Base-by-base conservation (phyloP, 2,329 filamentous ascomycete species). In the Aspergillus ustus region DNA sequence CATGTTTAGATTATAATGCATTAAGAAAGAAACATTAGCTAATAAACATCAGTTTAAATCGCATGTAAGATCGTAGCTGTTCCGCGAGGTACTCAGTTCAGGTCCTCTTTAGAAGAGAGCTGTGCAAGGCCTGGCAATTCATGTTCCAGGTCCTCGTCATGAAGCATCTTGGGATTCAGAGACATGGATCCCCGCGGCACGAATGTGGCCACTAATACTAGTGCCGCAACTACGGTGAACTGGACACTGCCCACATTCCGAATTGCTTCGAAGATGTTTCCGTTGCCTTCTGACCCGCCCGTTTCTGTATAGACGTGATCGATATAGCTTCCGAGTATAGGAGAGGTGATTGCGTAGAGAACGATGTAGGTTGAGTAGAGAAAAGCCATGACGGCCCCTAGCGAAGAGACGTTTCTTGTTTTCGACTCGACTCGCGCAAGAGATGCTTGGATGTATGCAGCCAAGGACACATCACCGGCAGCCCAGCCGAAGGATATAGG, bases 401-500 rank as follows among this genome's bases (percentile, higher is more conserved):
- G 54, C 5, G 64, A 52, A 22, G 64, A 66, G 22, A 66, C 59
- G 17, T 64, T 64, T 19, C 29, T 51, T 3, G 59, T 58, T 51
- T 50, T 66, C 17, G 62, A 62, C 43, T 66, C 62, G 28, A 66
- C 59, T 15, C 64, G 53, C 11, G 64, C 57, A 11, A 66, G 57
- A 13, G 64, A 48, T 7, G 61, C 64, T 57, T 66, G 64, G 31
- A 64, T 64, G 20, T 66, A 64, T 4, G 64, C 64, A 8, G 64
- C 64, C n/a, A 66, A 50, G 3, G 64, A 66, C 17, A 64, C 64
- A 43, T 66, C 64, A 8, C 61, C 64, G 11, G 62, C 64, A 1
- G 62, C 64, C 64, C 64, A 66, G 19, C 62, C 64, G 20, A 66
- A 66, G 13, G 62, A 64, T 15, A 66, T 60, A 0, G 64, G 64